These are phyloP conservation scores for Moricandia moricandioides DNA, from an alignment of 345 rosid species.

Conservation along the genomic window DNA sequence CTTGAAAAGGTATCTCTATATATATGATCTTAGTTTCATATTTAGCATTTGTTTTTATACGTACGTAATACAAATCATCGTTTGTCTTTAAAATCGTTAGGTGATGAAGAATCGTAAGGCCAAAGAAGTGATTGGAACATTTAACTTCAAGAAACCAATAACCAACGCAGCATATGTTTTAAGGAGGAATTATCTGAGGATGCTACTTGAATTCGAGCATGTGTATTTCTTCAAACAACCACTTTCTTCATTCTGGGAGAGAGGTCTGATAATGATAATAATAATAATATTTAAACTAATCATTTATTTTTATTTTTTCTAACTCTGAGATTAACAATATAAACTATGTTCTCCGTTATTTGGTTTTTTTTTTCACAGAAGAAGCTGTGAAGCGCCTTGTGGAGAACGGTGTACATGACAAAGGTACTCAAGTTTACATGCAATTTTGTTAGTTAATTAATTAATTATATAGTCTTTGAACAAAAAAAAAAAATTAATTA, in stretches of 20 bases:
- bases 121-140: slow-evolving; percentile 65
- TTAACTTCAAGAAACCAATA: slow-evolving; percentile 60
- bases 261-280: slow-evolving; percentile 1
- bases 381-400: background rate
- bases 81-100: slow-evolving; percentile 34
- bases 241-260: slow-evolving; percentile 27
- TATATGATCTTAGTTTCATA: background rate
- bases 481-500: too few relatives aligned
- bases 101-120: slow-evolving; percentile 67
- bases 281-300: background rate
- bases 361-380: background rate
- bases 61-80: background rate
- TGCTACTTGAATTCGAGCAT: slow-evolving; percentile 80
- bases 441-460: too few relatives aligned
- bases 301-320: background rate
- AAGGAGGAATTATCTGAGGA: slow-evolving; percentile 54
- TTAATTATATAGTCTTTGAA: background rate
- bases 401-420: background rate
- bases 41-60: background rate
- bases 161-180: slow-evolving; percentile 73
- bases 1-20: slow-evolving; percentile 39
- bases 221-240: slow-evolving; percentile 49
- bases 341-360: background rate
- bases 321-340: background rate
- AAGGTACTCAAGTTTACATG: background rate